Conservation (phyloP, 2,329 filamentous ascomycete genomes). For the Phoma herbarum region DNA sequence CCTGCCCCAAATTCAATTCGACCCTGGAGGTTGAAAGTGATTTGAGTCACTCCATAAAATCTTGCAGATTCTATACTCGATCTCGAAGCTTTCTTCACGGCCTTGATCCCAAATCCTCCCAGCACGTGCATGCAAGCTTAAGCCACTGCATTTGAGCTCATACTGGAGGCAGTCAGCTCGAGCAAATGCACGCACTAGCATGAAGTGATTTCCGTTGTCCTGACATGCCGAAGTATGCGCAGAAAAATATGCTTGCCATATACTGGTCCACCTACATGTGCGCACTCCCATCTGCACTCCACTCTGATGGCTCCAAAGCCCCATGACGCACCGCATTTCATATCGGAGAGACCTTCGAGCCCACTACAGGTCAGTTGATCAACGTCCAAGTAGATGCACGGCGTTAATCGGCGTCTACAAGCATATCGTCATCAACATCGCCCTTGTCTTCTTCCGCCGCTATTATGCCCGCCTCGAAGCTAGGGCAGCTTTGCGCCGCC, state of each 20-base stretch:
- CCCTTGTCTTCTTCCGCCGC: constrained; percentile 13
- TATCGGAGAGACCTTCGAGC: not conserved
- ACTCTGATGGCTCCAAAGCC: not conserved
- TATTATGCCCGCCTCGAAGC: constrained; percentile 25
- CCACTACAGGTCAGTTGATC: not conserved
- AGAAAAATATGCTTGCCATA: not conserved
- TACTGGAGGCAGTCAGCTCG: no score
- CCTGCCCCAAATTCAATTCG: no score
- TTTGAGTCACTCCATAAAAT: no score
- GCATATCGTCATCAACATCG: constrained; percentile 13
- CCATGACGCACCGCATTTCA: not conserved
- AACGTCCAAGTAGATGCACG: constrained; percentile 1
- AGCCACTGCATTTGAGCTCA: no score
- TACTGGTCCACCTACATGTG: not conserved
- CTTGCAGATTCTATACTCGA: no score
- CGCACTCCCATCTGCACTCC: not conserved
- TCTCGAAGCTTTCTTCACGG: no score
- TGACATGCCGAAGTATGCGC: not conserved
- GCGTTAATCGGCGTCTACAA: constrained; percentile 15
- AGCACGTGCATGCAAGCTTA: no score
- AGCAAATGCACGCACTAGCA: no score
- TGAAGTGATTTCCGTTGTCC: not conserved
- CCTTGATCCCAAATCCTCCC: no score
- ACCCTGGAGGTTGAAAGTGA: no score
- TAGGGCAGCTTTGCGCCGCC: constrained; percentile 30